Evolutionary conservation across 2,329 filamentous ascomycete genomes (phyloP).

Genomic region (Hymenotorrendiella dingleyae): DNA sequence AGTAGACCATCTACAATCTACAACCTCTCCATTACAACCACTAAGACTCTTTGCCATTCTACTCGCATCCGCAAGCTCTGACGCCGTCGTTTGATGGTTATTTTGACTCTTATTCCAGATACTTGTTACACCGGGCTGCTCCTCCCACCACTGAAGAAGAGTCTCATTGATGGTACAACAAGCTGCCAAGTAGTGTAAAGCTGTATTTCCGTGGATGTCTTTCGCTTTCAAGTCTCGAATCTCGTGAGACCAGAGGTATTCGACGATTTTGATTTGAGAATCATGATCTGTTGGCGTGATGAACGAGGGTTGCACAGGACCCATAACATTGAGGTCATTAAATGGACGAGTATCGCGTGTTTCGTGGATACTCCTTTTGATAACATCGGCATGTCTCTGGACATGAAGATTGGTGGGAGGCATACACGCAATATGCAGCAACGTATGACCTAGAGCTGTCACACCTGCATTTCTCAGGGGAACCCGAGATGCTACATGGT

Average conservation of each 20-base stretch:
- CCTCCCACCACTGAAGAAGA: slow-evolving; percentile 9
- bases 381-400: slow-evolving; percentile 9
- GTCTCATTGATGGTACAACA: slow-evolving; percentile 10
- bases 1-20: slow-evolving; percentile 1
- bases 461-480: slow-evolving; percentile 12
- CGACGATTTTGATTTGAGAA: slow-evolving; percentile 8
- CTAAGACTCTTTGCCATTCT: background rate
- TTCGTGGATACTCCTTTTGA: slow-evolving; percentile 16
- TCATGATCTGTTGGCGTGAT: background rate
- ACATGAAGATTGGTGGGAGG: slow-evolving; percentile 9
- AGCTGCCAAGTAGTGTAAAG: slow-evolving; percentile 18
- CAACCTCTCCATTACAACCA: slow-evolving; percentile 1
- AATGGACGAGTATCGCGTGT: slow-evolving; percentile 14
- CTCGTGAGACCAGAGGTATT: slow-evolving; percentile 11
- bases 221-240: slow-evolving; percentile 2
- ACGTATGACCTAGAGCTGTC: slow-evolving; percentile 18
- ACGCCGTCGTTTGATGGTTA: slow-evolving; percentile 6
- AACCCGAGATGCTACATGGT: slow-evolving; percentile 6
- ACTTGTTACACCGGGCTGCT: background rate
- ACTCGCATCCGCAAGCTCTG: slow-evolving; percentile 4
- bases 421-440: slow-evolving; percentile 20
- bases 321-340: slow-evolving; percentile 7
- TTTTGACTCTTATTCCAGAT: slow-evolving; percentile 8
- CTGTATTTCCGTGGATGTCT: slow-evolving; percentile 20
- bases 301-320: too few relatives aligned